Evolutionary conservation across 495 filamentous ascomycete species (phyloP), one percentile per base, ranked within the genome.

Genomic region (Chlorociboria aeruginascens): DNA sequence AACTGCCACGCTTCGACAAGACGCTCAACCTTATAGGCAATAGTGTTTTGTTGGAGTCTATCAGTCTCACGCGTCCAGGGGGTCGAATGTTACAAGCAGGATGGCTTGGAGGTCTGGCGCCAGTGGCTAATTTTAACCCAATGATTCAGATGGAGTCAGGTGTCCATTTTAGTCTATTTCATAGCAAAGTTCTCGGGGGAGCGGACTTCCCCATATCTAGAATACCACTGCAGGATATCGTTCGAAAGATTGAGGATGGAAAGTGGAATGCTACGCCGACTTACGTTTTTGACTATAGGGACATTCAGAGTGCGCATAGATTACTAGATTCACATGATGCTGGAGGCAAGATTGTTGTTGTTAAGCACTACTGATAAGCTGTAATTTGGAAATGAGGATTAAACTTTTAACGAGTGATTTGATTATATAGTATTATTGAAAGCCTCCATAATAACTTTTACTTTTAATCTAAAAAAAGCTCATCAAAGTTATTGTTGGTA

Each of bases 101-200:
- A 0, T 72, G 63, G 51, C 49, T 70, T 7, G 70, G 70, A 14
- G 70, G 69, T 8, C 45, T 73, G 31, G 67, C 51, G 2, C 67
- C 70, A 3, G 53, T 73, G 10, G 34, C 37, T 1, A 61, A 69
- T 17, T 72, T 71, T 55, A 70, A 71, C 51, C 68, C 65, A 14
- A 59, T 71, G 50, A 39, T 70, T 6, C 56, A 70, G 58, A 72
- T 72, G 68, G 63, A 58, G 32, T 61, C 57, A 40, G 70, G 68
- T 1, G 67, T 71, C n/a, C 66, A 73, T 48, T 69, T 73, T 47
- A 71, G 63, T 43, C 56, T 72, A 28, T 73, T 71, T 53, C 56
- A 62, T n/a, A 69, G 67, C 41, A 61, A 63, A 29, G 63, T 62
- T 8, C 53, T 73, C 30, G 69, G 69, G 0, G 53, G 49, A 4